A percentile compares a stretch with the other conserved stretches of the same genome.
phyloP scores from a whole-genome alignment of 2,329 filamentous ascomycete species.

The Penicillium thymicola region DNA sequence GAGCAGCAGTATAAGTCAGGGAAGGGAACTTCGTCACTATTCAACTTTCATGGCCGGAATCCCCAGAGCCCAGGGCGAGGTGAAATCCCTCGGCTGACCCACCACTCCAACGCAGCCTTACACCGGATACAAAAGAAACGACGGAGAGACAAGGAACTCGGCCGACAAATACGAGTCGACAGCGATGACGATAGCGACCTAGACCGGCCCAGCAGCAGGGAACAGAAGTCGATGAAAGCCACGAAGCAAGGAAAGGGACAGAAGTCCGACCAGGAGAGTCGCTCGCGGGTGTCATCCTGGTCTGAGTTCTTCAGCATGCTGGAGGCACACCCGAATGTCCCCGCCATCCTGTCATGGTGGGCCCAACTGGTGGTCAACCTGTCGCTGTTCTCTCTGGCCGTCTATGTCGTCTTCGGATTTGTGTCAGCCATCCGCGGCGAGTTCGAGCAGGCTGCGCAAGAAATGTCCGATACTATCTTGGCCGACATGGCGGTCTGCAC shows the following conservation, averaged over 20 bases:
- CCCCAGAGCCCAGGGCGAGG: conserved; percentile 57
- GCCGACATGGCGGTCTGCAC: conserved; percentile 71
- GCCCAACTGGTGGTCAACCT: conserved; percentile 57
- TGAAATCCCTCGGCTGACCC: conserved; percentile 56
- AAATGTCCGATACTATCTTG: conserved; percentile 65
- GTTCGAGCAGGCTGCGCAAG: conserved; percentile 67
- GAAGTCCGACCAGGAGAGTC: conserved; percentile 8
- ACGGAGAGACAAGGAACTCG: conserved; percentile 47
- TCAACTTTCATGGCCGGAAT: conserved; percentile 42
- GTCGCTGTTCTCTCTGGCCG: conserved; percentile 46
- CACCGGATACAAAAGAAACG: conserved; percentile 50
- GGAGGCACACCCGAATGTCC: conserved; percentile 62
- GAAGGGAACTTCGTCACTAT: conserved; percentile 39
- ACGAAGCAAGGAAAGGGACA: conserved; percentile 17
- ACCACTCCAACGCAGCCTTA: conserved; percentile 46
- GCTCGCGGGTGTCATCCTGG: conserved; percentile 39
- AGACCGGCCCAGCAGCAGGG: conserved; percentile 39
- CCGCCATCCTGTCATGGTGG: conserved; percentile 64
- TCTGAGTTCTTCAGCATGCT: conserved; percentile 59
- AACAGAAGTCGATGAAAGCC: conserved; percentile 33
- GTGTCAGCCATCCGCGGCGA: conserved; percentile 70
- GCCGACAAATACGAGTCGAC: conserved; percentile 40
- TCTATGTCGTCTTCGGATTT: conserved; percentile 67
- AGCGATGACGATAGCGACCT: conserved; percentile 44
- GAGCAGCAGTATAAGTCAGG: conserved; percentile 36